A percentile compares a stretch with the other conserved stretches of the same genome.
Evolutionary conservation across 2,329 filamentous ascomycete genomes (phyloP).

Genomic region (Colletotrichum sp.): DNA sequence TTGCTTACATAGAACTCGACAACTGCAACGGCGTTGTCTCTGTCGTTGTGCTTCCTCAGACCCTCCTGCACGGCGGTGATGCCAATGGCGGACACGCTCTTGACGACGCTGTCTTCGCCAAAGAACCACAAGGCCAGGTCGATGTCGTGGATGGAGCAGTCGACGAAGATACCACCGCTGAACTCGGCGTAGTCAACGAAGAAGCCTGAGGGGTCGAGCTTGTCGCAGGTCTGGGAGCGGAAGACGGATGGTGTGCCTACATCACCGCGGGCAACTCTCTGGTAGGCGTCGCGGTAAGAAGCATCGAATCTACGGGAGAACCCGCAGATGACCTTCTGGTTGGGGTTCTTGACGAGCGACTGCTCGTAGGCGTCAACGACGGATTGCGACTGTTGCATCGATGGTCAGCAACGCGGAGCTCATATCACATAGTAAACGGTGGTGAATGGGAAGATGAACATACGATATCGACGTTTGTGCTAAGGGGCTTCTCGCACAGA

Average conservation of each 20-base stretch:
- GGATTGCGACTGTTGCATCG: slow-evolving; percentile 52
- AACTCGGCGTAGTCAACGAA: slow-evolving; percentile 71
- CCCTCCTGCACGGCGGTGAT: slow-evolving; percentile 36
- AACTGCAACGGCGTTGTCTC: slow-evolving; percentile 49
- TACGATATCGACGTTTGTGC: slow-evolving; percentile 64
- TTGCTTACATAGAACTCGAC: slow-evolving; percentile 58
- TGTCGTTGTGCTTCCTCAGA: slow-evolving; percentile 34
- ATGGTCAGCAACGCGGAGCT: neutral
- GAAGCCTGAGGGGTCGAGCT: slow-evolving; percentile 68
- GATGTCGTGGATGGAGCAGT: slow-evolving; percentile 75
- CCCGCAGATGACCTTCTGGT: slow-evolving; percentile 64
- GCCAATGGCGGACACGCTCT: slow-evolving; percentile 33
- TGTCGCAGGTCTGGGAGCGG: slow-evolving; percentile 71
- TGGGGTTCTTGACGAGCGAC: slow-evolving; percentile 42
- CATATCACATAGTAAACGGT: no score
- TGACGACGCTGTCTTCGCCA: slow-evolving; percentile 33
- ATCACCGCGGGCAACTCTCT: slow-evolving; percentile 53
- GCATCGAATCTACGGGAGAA: slow-evolving; percentile 59
- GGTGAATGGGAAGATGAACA: slow-evolving; percentile 24
- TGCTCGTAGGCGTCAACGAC: slow-evolving; percentile 62
- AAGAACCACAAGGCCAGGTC: slow-evolving; percentile 39
- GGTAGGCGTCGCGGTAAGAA: slow-evolving; percentile 65
- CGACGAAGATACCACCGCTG: slow-evolving; percentile 72
- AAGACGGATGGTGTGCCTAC: slow-evolving; percentile 67
- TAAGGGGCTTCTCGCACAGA: slow-evolving; percentile 64